Percentiles rank a stretch among this genome's conserved stretches.
These are phyloP conservation scores for Gossypium ekmanianum DNA, from an alignment of 345 rosid species.

Conservation along the genomic window DNA sequence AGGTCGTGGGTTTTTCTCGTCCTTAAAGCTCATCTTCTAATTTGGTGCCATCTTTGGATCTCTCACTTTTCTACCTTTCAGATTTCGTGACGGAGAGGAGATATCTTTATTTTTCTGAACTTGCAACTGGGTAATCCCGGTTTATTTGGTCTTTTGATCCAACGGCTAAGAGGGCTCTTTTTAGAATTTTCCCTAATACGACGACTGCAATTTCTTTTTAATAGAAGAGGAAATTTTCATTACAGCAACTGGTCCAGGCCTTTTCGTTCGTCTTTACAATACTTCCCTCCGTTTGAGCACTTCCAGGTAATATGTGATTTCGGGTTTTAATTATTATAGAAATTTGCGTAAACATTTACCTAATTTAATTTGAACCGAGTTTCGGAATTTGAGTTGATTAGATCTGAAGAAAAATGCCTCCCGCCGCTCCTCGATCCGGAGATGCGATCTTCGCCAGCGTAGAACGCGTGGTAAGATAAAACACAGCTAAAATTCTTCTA, in stretches of 20 bases:
- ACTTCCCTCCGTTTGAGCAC: not conserved
- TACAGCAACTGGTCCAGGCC: not conserved
- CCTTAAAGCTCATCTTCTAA: not conserved
- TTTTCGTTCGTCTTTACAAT: not conserved
- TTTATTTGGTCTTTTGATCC: too few species aligned
- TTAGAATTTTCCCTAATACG: too few species aligned
- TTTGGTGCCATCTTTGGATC: not conserved
- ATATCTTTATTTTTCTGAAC: too few species aligned
- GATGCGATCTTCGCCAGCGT: constrained; percentile 87
- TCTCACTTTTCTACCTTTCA: not conserved
- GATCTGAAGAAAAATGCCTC: constrained; percentile 46
- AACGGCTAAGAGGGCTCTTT: too few species aligned
- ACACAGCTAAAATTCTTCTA: not conserved
- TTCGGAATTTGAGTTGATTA: constrained; percentile 5
- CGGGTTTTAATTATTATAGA: not conserved
- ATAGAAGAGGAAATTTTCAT: too few species aligned
- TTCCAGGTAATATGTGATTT: not conserved
- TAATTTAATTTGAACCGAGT: not conserved
- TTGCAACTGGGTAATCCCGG: too few species aligned
- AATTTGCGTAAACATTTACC: not conserved
- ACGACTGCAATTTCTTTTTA: too few species aligned
- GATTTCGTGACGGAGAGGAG: too few species aligned
- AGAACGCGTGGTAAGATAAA: constrained; percentile 66
- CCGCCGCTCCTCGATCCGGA: constrained; percentile 78
- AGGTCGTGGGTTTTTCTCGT: not conserved